Evolutionary conservation across 164 flowering plant species (phyloP).

Genomic region (Warburgia ugandensis): DNA sequence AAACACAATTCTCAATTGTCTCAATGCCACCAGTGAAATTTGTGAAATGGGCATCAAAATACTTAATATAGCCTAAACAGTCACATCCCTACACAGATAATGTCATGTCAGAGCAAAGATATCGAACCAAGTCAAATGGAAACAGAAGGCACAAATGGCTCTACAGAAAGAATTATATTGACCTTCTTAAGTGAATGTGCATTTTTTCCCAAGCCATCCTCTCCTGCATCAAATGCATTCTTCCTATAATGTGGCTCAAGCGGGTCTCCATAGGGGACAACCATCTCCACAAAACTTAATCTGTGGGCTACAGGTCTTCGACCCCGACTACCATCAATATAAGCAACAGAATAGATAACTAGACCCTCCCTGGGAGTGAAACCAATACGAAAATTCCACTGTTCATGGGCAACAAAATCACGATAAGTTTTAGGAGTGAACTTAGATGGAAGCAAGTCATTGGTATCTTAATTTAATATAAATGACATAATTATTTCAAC

Average conservation of each 20-base stretch:
- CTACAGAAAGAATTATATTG: background rate
- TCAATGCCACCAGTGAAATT: conserved; percentile 93
- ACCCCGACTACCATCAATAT: conserved; percentile 87
- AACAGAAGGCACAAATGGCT: background rate
- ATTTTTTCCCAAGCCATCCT: conserved; percentile 94
- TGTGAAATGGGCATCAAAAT: conserved; percentile 88
- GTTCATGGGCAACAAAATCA: too few relatives aligned
- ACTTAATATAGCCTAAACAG: conserved; percentile 80
- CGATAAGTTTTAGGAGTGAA: too few relatives aligned
- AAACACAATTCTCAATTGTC: conserved; percentile 92
- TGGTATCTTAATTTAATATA: too few relatives aligned
- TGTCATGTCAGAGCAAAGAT: background rate
- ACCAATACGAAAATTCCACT: conserved; percentile 93
- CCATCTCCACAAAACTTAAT: conserved; percentile 94
- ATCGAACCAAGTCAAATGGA: background rate
- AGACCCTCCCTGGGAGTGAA: conserved; percentile 88
- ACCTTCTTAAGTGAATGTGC: conserved; percentile 92
- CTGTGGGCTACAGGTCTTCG: conserved; percentile 85
- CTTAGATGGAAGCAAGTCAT: too few relatives aligned
- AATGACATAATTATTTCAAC: background rate
- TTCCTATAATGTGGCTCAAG: conserved; percentile 91
- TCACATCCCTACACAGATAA: conserved; percentile 70
- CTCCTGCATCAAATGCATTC: conserved; percentile 97
- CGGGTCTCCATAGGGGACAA: conserved; percentile 93
- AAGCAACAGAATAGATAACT: conserved; percentile 82